phyloP scores from a whole-genome alignment of 2,329 filamentous ascomycete genomes.

The Fusarium sp. region DNA sequence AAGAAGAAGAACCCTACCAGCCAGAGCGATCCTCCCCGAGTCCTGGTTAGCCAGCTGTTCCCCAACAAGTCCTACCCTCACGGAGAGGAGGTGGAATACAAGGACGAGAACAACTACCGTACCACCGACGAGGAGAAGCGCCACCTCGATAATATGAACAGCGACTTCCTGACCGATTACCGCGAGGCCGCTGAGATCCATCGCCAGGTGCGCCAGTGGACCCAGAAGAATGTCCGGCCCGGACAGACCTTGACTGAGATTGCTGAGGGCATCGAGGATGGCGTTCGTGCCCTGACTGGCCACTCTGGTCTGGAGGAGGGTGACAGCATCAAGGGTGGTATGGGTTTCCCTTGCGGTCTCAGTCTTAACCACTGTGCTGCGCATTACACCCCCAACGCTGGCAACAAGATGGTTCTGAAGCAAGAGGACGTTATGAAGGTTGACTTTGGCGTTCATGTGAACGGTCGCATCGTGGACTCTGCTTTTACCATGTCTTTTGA shows the following conservation, averaged over 20 bases:
- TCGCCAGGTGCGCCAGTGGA: constrained; percentile 87
- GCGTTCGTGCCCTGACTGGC: constrained; percentile 81
- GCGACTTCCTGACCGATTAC: constrained; percentile 84
- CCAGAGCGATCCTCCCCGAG: constrained; percentile 80
- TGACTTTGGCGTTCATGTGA: constrained; percentile 85
- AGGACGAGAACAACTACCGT: constrained; percentile 80
- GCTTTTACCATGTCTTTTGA: constrained; percentile 86
- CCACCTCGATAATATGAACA: constrained; percentile 84
- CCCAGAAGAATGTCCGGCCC: constrained; percentile 83
- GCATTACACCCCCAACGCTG: constrained; percentile 88
- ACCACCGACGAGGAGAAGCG: constrained; percentile 88
- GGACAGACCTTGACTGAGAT: constrained; percentile 85
- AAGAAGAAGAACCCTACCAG: constrained; percentile 81
- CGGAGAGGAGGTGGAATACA: constrained; percentile 83
- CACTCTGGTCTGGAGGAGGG: constrained; percentile 83
- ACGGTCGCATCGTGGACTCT: constrained; percentile 83
- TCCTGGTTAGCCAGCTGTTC: constrained; percentile 79
- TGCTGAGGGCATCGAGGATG: constrained; percentile 87
- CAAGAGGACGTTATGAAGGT: constrained; percentile 84
- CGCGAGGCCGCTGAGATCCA: constrained; percentile 90
- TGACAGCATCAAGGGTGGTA: constrained; percentile 81
- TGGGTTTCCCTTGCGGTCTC: constrained; percentile 88
- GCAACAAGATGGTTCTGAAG: constrained; percentile 81
- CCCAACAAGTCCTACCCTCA: constrained; percentile 78
- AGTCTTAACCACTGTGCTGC: constrained; percentile 88